Conservation (phyloP, 2,329 filamentous ascomycete genomes). For the Beauveria asiatica region DNA sequence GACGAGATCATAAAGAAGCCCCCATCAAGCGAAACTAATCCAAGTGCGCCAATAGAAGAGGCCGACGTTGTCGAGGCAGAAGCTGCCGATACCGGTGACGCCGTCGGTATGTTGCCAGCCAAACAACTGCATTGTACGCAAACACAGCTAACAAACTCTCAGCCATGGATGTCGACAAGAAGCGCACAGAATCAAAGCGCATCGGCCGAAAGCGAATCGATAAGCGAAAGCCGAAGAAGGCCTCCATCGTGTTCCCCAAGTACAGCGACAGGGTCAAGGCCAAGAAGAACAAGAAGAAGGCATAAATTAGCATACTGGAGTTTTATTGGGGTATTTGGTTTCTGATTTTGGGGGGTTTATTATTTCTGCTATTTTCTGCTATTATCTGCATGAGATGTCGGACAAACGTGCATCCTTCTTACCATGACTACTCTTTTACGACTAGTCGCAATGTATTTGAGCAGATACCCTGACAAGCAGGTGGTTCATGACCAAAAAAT, state of each 20-base stretch:
- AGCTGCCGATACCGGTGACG: constrained; percentile 20
- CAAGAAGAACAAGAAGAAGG: constrained; percentile 30
- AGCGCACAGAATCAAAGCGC: constrained; percentile 29
- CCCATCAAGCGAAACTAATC: constrained; percentile 9
- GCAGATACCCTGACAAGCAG: constrained; percentile 2
- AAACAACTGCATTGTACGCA: not conserved
- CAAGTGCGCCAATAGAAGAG: constrained; percentile 16
- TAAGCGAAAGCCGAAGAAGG: constrained; percentile 48
- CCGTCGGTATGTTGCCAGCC: constrained; percentile 14
- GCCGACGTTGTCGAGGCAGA: constrained; percentile 20
- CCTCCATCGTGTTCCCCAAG: constrained; percentile 51
- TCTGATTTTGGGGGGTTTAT: not conserved
- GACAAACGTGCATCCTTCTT: not conserved
- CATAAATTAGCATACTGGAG: not conserved
- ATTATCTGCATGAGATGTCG: not conserved
- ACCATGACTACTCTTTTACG: not conserved
- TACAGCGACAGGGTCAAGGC: constrained; percentile 43
- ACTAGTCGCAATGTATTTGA: constrained; percentile 1
- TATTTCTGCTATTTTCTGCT: too few relatives aligned
- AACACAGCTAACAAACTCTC: constrained; percentile 1
- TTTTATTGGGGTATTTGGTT: not conserved
- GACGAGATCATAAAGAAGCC: not conserved
- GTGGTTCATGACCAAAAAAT: not conserved
- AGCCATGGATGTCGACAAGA: constrained; percentile 51
- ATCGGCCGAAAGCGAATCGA: constrained; percentile 43